Evolutionary conservation across 768 basidiomycete genomes (phyloP).

Genomic region (Nidularia sp.): DNA sequence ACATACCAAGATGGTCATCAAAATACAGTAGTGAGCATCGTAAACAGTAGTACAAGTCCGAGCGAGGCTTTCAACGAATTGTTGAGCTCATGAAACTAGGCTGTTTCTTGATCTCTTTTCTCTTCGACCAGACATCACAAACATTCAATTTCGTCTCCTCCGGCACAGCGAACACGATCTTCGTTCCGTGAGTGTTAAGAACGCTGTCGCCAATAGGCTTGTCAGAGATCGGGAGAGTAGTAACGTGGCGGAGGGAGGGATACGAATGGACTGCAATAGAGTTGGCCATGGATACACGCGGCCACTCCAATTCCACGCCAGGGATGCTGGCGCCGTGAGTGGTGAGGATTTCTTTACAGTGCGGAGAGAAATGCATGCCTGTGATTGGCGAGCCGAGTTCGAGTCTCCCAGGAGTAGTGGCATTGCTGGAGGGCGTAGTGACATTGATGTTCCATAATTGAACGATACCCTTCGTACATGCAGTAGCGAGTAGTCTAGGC

Average conservation of each 20-base stretch:
- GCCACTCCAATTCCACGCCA: constrained; percentile 5
- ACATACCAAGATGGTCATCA: too few relatives aligned
- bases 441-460: constrained; percentile 45
- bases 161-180: constrained; percentile 55
- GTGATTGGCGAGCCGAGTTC: constrained; percentile 60
- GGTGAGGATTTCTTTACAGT: constrained; percentile 82
- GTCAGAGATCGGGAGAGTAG: constrained; percentile 30
- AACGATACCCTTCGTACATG: constrained; percentile 46
- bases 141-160: constrained; percentile 65
- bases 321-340: constrained; percentile 50
- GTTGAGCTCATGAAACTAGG: constrained; percentile 10
- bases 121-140: constrained; percentile 53
- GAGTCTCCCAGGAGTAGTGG: constrained; percentile 36
- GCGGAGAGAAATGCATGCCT: constrained; percentile 69
- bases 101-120: constrained; percentile 24
- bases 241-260: constrained; percentile 57
- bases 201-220: constrained; percentile 60
- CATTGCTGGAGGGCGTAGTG: constrained; percentile 23
- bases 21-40: too few relatives aligned
- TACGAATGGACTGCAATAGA: constrained; percentile 50
- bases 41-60: too few relatives aligned
- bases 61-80: neutral
- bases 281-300: constrained; percentile 22
- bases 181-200: constrained; percentile 46
- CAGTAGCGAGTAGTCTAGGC: constrained; percentile 71